phyloP scores from a whole-genome alignment of 345 rosid species.

The Eutrema yunnanense region DNA sequence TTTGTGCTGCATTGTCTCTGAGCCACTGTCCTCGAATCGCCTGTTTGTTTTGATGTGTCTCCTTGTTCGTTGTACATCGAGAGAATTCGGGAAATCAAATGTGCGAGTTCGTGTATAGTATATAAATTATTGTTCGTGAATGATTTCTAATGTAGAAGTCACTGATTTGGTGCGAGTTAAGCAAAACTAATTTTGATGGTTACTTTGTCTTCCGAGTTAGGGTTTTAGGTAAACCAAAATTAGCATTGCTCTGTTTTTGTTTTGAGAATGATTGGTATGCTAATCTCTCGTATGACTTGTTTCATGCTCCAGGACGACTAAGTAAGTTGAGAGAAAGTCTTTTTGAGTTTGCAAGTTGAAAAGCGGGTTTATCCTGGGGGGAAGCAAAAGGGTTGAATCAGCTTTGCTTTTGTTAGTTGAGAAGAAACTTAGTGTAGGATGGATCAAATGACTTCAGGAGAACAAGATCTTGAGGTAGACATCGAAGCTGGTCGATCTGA shows the following conservation, averaged over 20 bases:
- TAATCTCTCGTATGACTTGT: background rate
- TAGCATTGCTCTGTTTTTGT: background rate
- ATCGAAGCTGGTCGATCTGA: slow-evolving; percentile 48
- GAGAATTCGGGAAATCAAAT: background rate
- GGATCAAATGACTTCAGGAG: slow-evolving; percentile 31
- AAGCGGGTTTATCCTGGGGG: background rate
- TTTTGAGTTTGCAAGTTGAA: background rate
- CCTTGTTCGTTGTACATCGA: background rate
- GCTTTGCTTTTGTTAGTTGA: slow-evolving; percentile 1
- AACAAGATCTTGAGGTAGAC: slow-evolving; percentile 44
- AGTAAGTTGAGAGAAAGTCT: background rate
- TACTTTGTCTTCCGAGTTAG: background rate
- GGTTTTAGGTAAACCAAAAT: background rate
- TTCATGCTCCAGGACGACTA: background rate
- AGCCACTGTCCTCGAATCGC: background rate
- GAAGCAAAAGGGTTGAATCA: background rate
- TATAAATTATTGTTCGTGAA: background rate
- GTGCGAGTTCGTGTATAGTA: background rate
- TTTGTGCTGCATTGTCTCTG: slow-evolving; percentile 1
- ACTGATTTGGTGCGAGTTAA: background rate
- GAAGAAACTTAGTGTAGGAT: slow-evolving; percentile 9
- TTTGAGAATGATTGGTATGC: background rate
- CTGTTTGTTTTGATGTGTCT: background rate
- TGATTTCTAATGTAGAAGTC: background rate
- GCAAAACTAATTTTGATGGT: background rate